A percentile compares a stretch with the other conserved stretches of the same genome.
phyloP scores from a whole-genome alignment of 305 asterid genomes.

The Nicotiana rustica region DNA sequence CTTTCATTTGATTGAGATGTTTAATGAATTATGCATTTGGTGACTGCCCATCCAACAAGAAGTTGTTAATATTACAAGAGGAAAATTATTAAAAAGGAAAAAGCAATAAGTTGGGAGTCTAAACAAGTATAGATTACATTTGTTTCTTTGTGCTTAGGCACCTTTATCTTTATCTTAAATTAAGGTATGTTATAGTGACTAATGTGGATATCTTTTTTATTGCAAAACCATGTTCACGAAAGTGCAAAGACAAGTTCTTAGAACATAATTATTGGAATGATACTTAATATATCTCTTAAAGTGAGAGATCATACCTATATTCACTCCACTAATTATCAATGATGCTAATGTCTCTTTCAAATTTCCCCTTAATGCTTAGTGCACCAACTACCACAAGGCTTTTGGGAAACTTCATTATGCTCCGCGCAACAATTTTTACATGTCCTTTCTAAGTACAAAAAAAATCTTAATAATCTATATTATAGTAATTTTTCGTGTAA shows the following conservation, averaged over 20 bases:
- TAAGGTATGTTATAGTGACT: slow-evolving; percentile 28
- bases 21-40: background rate
- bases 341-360: slow-evolving; percentile 35
- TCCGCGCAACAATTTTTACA: slow-evolving; percentile 13
- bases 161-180: slow-evolving; percentile 21
- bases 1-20: slow-evolving; percentile 32
- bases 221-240: slow-evolving; percentile 32
- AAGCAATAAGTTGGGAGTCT: slow-evolving; percentile 13
- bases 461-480: background rate
- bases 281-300: background rate
- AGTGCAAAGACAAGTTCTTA: slow-evolving; percentile 20
- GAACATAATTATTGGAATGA: slow-evolving; percentile 36
- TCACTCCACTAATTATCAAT: slow-evolving; percentile 35
- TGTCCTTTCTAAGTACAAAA: slow-evolving; percentile 23
- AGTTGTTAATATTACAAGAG: background rate
- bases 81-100: background rate
- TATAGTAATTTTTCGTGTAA: background rate
- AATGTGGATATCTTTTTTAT: background rate
- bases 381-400: slow-evolving; percentile 17
- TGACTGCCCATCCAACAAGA: background rate
- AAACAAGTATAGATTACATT: background rate
- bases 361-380: slow-evolving; percentile 32
- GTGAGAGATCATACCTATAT: slow-evolving; percentile 33
- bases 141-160: slow-evolving; percentile 32
- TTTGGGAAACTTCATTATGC: slow-evolving; percentile 26